Percentiles rank a stretch among this genome's conserved stretches.
Evolutionary conservation across 2,329 filamentous ascomycete species (phyloP).

Genomic region (Aspergillus sp.): DNA sequence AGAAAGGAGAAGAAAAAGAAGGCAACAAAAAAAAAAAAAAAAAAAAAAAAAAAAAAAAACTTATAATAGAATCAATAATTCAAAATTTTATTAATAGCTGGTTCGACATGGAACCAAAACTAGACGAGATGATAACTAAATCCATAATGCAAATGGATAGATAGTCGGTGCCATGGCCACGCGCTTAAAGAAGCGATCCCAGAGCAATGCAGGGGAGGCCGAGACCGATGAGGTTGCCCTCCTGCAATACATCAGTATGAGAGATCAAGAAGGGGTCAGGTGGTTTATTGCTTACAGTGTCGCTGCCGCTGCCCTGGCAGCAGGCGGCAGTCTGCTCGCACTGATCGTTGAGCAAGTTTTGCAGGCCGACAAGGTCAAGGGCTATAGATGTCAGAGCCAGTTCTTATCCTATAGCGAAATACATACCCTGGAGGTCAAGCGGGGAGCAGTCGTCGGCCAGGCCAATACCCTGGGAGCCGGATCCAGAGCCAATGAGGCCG

Average conservation of each 20-base stretch:
- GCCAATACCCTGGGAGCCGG: constrained; percentile 34
- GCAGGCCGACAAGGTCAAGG: constrained; percentile 25
- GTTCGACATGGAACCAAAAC: too few species aligned
- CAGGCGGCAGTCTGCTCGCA: constrained; percentile 44
- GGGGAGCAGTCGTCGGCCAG: constrained; percentile 44
- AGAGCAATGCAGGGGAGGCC: constrained; percentile 40
- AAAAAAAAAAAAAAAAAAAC: too few species aligned
- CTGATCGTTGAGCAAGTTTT: constrained; percentile 38
- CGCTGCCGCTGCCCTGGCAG: constrained; percentile 32
- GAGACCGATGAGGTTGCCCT: constrained; percentile 33
- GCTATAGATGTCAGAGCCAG: constrained; percentile 20
- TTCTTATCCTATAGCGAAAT: not conserved
- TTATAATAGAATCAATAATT: too few species aligned
- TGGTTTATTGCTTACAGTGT: constrained; percentile 26
- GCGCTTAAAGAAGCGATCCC: constrained; percentile 35
- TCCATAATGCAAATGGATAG: too few species aligned
- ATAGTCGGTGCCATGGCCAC: too few species aligned
- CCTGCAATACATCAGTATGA: constrained; percentile 19
- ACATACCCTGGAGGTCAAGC: constrained; percentile 30
- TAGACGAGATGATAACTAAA: too few species aligned
- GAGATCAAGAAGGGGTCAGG: too few species aligned
- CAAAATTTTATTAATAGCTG: too few species aligned
- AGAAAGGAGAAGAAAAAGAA: too few species aligned
- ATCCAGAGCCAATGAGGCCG: constrained; percentile 34
- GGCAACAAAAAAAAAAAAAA: too few species aligned